Conservation (phyloP, 257 asterid species). For the Linderniella brevidens region DNA sequence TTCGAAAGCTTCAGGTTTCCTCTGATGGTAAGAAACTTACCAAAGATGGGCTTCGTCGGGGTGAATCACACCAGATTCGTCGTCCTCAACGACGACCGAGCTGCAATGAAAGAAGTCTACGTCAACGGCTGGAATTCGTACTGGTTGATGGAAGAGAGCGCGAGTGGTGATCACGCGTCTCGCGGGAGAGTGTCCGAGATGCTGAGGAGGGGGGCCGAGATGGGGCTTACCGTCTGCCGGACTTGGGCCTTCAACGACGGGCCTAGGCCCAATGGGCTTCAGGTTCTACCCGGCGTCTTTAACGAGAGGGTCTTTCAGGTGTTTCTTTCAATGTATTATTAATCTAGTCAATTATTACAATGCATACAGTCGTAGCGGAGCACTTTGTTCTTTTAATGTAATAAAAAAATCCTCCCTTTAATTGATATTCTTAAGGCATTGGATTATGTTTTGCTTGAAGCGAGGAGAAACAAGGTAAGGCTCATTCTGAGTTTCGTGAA, state of each 20-base stretch:
- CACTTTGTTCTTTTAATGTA: too few species aligned
- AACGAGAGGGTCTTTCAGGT: constrained; percentile 35
- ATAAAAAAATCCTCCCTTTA: too few species aligned
- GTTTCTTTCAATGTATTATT: neutral
- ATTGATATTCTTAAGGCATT: constrained; percentile 21
- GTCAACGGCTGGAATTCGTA: constrained; percentile 57
- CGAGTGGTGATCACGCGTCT: constrained; percentile 10
- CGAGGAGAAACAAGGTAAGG: constrained; percentile 33
- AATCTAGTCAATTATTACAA: too few species aligned
- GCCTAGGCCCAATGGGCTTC: constrained; percentile 23
- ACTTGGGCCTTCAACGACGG: constrained; percentile 61
- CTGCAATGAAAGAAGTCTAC: constrained; percentile 12
- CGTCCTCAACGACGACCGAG: too few species aligned
- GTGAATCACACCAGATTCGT: too few species aligned
- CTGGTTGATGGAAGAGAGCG: constrained; percentile 44
- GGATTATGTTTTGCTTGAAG: constrained; percentile 37
- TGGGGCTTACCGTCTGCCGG: constrained; percentile 44
- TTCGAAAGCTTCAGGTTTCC: too few species aligned
- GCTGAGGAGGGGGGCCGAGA: constrained; percentile 26
- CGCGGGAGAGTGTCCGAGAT: constrained; percentile 32
- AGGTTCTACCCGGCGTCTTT: constrained; percentile 26
- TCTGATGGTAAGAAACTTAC: too few species aligned
- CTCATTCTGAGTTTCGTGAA: constrained; percentile 39
- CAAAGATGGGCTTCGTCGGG: too few species aligned
- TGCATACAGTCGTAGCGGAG: too few species aligned